phyloP scores from a whole-genome alignment of 208 protist species.

The Acanthamoeba lugdunensis region DNA sequence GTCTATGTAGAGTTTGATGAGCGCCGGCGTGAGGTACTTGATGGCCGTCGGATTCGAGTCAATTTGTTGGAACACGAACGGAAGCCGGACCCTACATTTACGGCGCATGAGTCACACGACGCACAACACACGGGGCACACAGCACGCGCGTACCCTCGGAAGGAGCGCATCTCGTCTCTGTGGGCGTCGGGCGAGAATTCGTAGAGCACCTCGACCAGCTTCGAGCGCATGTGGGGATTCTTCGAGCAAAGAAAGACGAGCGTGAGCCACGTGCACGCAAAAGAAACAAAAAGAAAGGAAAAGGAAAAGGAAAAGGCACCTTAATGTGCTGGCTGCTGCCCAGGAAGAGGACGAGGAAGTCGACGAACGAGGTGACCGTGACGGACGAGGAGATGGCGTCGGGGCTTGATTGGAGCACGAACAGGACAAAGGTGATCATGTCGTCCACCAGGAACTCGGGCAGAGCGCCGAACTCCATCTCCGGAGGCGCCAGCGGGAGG shows the following conservation, averaged over 20 bases:
- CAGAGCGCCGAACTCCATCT: constrained; percentile 61
- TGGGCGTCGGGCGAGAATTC: constrained; percentile 68
- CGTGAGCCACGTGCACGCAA: neutral
- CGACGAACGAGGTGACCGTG: constrained; percentile 31
- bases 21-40: constrained; percentile 47
- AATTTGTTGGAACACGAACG: constrained; percentile 63
- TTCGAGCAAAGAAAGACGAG: neutral
- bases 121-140: no score
- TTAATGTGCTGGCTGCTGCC: constrained; percentile 63
- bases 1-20: constrained; percentile 70
- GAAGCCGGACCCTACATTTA: constrained; percentile 33
- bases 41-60: constrained; percentile 38
- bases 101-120: neutral
- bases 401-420: constrained; percentile 53
- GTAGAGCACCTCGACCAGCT: constrained; percentile 71
- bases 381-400: constrained; percentile 56
- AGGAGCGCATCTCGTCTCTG: neutral
- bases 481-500: constrained; percentile 20
- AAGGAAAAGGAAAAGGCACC: neutral
- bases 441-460: constrained; percentile 69
- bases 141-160: neutral
- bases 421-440: constrained; percentile 68
- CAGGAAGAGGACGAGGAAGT: constrained; percentile 66
- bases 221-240: constrained; percentile 63
- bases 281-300: neutral